phyloP scores from a whole-genome alignment of 805 yeast genomes.

The Candida khao-thaluensis region DNA sequence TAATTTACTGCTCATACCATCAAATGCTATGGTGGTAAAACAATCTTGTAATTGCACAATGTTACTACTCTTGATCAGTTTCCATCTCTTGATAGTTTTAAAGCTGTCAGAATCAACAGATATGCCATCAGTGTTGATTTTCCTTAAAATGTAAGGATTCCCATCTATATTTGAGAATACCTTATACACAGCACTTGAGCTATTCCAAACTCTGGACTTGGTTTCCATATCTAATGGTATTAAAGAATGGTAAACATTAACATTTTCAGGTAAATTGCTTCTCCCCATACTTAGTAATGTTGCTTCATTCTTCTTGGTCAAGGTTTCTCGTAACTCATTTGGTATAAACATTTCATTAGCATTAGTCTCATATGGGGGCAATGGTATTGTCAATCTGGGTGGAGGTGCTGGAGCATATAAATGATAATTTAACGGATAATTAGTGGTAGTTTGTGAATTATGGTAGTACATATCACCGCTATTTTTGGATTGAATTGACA shows the following conservation, averaged over 20 bases:
- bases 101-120: constrained; percentile 52
- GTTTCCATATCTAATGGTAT: constrained; percentile 68
- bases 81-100: constrained; percentile 67
- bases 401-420: constrained; percentile 89
- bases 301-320: constrained; percentile 77
- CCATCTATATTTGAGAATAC: constrained; percentile 81
- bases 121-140: constrained; percentile 50
- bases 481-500: constrained; percentile 15
- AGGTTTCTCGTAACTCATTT: constrained; percentile 63
- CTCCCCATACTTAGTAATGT: constrained; percentile 62
- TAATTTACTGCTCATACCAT: constrained; percentile 60
- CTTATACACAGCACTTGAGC: constrained; percentile 66
- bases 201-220: constrained; percentile 45
- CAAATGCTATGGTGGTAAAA: constrained; percentile 84
- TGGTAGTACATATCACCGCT: constrained; percentile 20
- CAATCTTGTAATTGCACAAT: constrained; percentile 73
- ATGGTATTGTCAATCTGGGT: constrained; percentile 59
- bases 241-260: constrained; percentile 69
- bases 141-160: constrained; percentile 67
- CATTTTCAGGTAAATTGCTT: constrained; percentile 55
- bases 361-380: constrained; percentile 70
- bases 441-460: constrained; percentile 7
- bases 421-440: constrained; percentile 72
- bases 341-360: constrained; percentile 71
- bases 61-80: constrained; percentile 49